phyloP scores from a whole-genome alignment of 176 grass and related monocot species.

The Oryza rufipogon region DNA sequence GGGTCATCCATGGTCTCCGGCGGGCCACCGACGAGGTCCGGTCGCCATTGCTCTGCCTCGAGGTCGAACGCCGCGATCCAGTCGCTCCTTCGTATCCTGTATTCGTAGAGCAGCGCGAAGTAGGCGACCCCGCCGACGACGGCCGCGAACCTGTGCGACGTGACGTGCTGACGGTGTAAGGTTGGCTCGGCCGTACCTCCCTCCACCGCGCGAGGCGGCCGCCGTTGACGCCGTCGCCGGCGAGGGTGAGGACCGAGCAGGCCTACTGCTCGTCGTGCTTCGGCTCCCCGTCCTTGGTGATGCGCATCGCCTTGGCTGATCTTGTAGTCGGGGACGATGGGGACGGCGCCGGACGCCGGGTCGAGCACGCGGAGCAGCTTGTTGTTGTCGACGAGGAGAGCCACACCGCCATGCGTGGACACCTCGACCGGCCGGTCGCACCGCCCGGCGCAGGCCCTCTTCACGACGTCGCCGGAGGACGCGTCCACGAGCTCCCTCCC shows the following conservation, averaged over 20 bases:
- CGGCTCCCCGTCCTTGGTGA: neutral
- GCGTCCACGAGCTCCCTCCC: too few species aligned
- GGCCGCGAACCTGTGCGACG: neutral
- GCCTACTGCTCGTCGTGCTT: neutral
- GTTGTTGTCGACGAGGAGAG: neutral
- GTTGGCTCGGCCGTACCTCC: neutral
- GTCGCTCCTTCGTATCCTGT: too few species aligned
- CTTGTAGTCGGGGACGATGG: neutral
- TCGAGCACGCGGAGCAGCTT: neutral
- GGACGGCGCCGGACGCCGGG: neutral
- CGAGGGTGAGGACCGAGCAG: slow-evolving; percentile 9
- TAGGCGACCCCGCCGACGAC: slow-evolving; percentile 8
- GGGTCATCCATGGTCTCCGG: neutral
- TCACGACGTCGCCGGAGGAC: neutral
- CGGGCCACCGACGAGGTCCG: neutral
- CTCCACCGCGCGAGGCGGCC: neutral
- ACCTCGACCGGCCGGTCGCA: too few species aligned
- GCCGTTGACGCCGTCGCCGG: neutral
- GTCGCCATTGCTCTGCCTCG: slow-evolving; percentile 14
- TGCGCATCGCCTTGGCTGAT: neutral
- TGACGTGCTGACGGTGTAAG: neutral
- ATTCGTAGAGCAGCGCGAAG: neutral
- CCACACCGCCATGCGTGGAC: too few species aligned
- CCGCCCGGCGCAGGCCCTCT: neutral
- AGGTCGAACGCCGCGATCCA: slow-evolving; percentile 6